Base-by-base conservation (phyloP, 495 filamentous ascomycete genomes). In the Glarea lozoyensis region DNA sequence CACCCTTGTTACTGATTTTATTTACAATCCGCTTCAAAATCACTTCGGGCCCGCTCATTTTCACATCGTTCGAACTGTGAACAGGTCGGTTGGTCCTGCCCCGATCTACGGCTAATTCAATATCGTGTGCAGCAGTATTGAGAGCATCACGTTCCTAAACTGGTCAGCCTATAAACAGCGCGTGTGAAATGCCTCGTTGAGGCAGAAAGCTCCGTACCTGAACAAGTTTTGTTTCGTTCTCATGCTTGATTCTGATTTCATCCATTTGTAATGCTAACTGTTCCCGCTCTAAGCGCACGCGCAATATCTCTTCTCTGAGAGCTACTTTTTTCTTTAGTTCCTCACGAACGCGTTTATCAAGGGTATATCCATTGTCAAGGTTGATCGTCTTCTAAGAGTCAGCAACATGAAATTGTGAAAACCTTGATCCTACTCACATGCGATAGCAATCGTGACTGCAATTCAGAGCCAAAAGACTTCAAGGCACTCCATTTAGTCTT, bases 241-340 rank as follows among this genome's bases (percentile, higher is more conserved):
- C 67, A 39, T 84, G 79, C 49, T 68, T 69, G 32, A 71, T 73
- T 18, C 81, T 67, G 21, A 86, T 68, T 10, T 76, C 74, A 50
- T 89, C 84, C 70, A 81, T 82, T 37, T 71, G 71, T 45, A 87
- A 53, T 10, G 79, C 77, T 20, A 88, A 66, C 48, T 73, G 66
- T 48, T 87, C 78, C 21, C 81, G 64, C 60, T 86, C 75, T 31
- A 65, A 68, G 16, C 79, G 74, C 13, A 86, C 60, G 5, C 70
- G 67, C 48, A 82, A 64, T 31, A 86, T 70, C 33, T 82, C 74
- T 11, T 72, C 73, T 29, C 84, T 72, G 25, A 84, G 60, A n/a
- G 68, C 62, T 19, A 77, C 58, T 62, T 81, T 82, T 48, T 81
- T 72, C 46, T 76, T 79, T 56, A 81, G 78, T 20, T 75, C 67